Conservation (phyloP, 2,329 filamentous ascomycete genomes). For the Aspergillus ibericus region DNA sequence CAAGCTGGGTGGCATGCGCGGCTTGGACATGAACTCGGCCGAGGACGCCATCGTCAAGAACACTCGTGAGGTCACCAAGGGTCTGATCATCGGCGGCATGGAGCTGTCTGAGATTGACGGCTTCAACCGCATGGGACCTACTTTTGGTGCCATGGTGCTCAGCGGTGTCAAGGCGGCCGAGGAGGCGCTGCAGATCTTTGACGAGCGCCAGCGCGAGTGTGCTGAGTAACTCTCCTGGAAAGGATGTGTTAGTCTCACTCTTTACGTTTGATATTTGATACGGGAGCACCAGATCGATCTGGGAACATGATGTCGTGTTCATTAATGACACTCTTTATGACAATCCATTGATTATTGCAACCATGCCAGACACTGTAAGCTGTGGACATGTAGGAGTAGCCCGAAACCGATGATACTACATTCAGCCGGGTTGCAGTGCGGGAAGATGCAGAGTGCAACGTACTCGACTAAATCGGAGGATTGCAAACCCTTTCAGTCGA, state of each 20-base stretch:
- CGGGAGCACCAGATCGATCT: not conserved
- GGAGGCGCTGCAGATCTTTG: slow-evolving; percentile 76
- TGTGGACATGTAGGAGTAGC: not conserved
- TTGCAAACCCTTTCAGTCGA: no score
- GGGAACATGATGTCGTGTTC: no score
- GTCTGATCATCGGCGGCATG: slow-evolving; percentile 92
- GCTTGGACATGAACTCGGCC: slow-evolving; percentile 85
- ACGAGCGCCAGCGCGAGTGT: slow-evolving; percentile 75
- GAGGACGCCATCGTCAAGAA: slow-evolving; percentile 93
- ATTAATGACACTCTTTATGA: not conserved
- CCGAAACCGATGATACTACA: no score
- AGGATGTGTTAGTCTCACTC: not conserved
- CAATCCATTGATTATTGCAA: no score
- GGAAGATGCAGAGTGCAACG: no score
- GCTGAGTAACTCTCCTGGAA: slow-evolving; percentile 40
- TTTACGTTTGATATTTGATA: not conserved
- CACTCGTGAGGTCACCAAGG: slow-evolving; percentile 83
- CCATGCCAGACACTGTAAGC: not conserved
- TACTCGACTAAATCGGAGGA: no score
- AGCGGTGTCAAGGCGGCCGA: slow-evolving; percentile 89
- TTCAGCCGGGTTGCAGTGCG: no score
- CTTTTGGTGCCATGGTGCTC: slow-evolving; percentile 86
- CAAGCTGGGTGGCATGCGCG: slow-evolving; percentile 86
- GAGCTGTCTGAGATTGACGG: slow-evolving; percentile 88
- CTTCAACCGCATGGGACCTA: slow-evolving; percentile 86